Evolutionary conservation across 106 monocot genomes (phyloP).

Genomic region (Ottelia alismoides): DNA sequence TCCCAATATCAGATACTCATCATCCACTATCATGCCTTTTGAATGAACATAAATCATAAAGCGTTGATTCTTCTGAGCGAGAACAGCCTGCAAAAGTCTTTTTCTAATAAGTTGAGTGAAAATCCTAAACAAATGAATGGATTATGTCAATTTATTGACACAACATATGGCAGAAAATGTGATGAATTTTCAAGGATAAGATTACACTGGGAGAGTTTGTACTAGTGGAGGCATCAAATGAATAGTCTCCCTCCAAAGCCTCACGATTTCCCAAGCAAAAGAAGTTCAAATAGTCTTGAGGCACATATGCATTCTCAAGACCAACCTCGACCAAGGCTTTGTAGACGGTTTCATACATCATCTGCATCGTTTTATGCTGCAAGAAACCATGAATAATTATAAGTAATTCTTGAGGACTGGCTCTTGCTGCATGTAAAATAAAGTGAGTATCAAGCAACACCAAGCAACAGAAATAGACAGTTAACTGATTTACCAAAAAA

Average conservation of each 20-base stretch:
- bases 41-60: too few relatives aligned
- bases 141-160: too few relatives aligned
- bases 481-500: too few relatives aligned
- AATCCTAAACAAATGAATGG: background rate
- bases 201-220: constrained; percentile 42
- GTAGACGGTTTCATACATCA: constrained; percentile 89
- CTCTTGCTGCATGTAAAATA: too few relatives aligned
- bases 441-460: too few relatives aligned
- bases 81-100: too few relatives aligned
- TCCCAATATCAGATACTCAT: constrained; percentile 78
- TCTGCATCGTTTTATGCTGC: constrained; percentile 85
- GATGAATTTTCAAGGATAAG: too few relatives aligned
- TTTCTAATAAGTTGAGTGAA: too few relatives aligned
- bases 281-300: constrained; percentile 83
- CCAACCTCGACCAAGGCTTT: constrained; percentile 68
- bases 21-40: constrained; percentile 92
- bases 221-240: constrained; percentile 5
- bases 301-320: constrained; percentile 45
- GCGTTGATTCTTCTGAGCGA: constrained; percentile 47
- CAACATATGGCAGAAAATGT: too few relatives aligned
- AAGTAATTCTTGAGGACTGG: too few relatives aligned
- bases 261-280: constrained; percentile 88
- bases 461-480: too few relatives aligned
- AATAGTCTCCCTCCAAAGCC: constrained; percentile 17
- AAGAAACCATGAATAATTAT: too few relatives aligned